These are phyloP conservation scores for Halophytophthora polymorphica DNA, from an alignment of 352 stramenopile species.

Conservation along the genomic window DNA sequence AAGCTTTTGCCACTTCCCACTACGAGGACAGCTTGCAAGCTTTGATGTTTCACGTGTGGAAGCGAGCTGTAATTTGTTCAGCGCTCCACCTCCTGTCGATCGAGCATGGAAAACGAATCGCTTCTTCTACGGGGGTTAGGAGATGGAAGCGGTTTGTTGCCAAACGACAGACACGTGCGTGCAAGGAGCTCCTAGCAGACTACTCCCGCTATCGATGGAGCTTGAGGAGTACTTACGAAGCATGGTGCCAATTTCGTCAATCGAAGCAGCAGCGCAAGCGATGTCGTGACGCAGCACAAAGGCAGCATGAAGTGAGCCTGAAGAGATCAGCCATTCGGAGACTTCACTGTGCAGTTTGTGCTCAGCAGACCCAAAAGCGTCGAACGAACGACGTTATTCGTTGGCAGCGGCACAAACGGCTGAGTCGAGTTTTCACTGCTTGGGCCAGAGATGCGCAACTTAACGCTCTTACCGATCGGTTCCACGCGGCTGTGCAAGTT, in stretches of 20 bases:
- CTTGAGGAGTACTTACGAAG: constrained; percentile 8
- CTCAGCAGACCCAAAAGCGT: constrained; percentile 1
- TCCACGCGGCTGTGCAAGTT: constrained; percentile 1
- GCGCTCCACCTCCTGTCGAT: constrained; percentile 11
- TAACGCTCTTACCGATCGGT: neutral
- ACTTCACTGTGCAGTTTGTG: constrained; percentile 1
- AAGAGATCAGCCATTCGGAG: constrained; percentile 5
- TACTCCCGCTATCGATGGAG: constrained; percentile 21
- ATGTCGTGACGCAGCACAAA: constrained; percentile 4
- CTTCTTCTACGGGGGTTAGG: constrained; percentile 11
- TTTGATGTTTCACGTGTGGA: constrained; percentile 11
- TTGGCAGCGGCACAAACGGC: constrained; percentile 16
- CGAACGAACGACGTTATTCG: constrained; percentile 3
- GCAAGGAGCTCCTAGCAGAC: constrained; percentile 25
- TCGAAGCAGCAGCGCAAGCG: constrained; percentile 9
- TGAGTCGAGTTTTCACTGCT: neutral
- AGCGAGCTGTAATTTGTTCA: constrained; percentile 9
- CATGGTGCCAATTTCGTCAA: constrained; percentile 10
- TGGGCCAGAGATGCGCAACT: constrained; percentile 8
- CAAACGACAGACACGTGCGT: constrained; percentile 1
- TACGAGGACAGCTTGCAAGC: constrained; percentile 1
- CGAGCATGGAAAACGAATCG: constrained; percentile 3
- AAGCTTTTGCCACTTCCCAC: constrained; percentile 3
- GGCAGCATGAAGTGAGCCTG: constrained; percentile 7
- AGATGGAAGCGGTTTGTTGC: constrained; percentile 17